phyloP scores from a whole-genome alignment of 2,329 filamentous ascomycete species.

The Sclerotinia subarctica region DNA sequence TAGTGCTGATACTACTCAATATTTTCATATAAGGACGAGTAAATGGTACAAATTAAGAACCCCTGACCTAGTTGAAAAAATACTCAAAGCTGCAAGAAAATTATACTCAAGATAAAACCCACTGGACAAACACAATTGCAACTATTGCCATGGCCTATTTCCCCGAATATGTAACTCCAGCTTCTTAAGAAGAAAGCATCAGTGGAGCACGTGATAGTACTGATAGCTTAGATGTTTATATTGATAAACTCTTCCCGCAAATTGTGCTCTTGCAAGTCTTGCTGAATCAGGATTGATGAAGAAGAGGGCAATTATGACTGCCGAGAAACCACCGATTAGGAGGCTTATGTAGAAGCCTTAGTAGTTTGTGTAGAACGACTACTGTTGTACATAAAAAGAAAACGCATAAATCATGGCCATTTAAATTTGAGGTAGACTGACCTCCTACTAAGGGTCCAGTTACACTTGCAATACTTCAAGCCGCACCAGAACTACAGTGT shows the following conservation, averaged over 20 bases:
- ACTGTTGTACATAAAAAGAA: too few species aligned
- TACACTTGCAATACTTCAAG: constrained; percentile 24
- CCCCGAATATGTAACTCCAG: constrained; percentile 27
- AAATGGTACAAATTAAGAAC: too few species aligned
- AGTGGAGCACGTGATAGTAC: constrained; percentile 34
- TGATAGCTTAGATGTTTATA: background rate
- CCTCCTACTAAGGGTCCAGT: constrained; percentile 36
- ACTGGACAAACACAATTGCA: too few species aligned
- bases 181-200: constrained; percentile 32
- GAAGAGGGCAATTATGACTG: constrained; percentile 40
- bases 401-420: constrained; percentile 28
- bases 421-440: constrained; percentile 37
- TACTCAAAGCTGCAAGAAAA: too few species aligned
- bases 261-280: background rate
- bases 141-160: constrained; percentile 33
- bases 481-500: constrained; percentile 27
- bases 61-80: too few species aligned
- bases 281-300: constrained; percentile 26
- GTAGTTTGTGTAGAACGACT: too few species aligned
- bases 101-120: too few species aligned
- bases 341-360: constrained; percentile 38
- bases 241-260: background rate
- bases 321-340: constrained; percentile 40
- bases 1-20: too few species aligned
- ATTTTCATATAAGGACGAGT: too few species aligned